A percentile compares a stretch with the other conserved stretches of the same genome.
Evolutionary conservation across 2,329 filamentous ascomycete genomes (phyloP).

Genomic region (Cadophora gregata): DNA sequence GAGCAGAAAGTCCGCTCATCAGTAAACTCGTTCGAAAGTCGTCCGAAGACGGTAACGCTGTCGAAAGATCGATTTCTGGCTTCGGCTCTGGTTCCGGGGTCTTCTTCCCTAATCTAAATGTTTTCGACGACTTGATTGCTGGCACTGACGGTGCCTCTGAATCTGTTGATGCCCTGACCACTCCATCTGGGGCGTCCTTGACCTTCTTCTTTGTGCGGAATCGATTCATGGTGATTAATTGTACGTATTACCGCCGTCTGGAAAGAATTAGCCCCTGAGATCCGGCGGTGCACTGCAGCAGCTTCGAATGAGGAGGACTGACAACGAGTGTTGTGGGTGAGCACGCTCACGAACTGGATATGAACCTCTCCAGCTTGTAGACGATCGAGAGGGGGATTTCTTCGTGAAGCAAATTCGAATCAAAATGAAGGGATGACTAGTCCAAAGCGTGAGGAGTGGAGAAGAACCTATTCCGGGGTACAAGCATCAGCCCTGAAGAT

Average conservation of each 20-base stretch:
- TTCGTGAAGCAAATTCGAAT: slow-evolving; percentile 16
- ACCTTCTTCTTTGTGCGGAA: slow-evolving; percentile 76
- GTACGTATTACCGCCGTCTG: slow-evolving; percentile 19
- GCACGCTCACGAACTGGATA: slow-evolving; percentile 35
- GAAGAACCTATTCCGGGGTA: slow-evolving; percentile 25
- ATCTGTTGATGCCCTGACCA: slow-evolving; percentile 58
- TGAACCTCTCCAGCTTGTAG: slow-evolving; percentile 31
- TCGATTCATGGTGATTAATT: slow-evolving; percentile 67
- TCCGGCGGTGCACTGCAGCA: neutral
- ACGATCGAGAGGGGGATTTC: neutral
- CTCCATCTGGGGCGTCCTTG: slow-evolving; percentile 58
- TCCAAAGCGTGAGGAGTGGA: slow-evolving; percentile 20
- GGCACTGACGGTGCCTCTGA: slow-evolving; percentile 51
- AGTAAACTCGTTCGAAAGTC: slow-evolving; percentile 95
- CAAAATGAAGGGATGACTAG: slow-evolving; percentile 25
- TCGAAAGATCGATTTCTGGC: slow-evolving; percentile 72
- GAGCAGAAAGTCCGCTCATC: slow-evolving; percentile 92
- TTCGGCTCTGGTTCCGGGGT: slow-evolving; percentile 60
- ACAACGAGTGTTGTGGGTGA: slow-evolving; percentile 32
- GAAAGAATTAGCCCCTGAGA: slow-evolving; percentile 10
- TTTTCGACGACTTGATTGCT: slow-evolving; percentile 52
- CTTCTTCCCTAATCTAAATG: slow-evolving; percentile 62
- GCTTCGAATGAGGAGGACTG: slow-evolving; percentile 17
- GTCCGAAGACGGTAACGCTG: slow-evolving; percentile 79
- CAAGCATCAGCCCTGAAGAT: slow-evolving; percentile 39